Base-by-base conservation (phyloP, 106 monocot species). In the Platanthera zijinensis region DNA sequence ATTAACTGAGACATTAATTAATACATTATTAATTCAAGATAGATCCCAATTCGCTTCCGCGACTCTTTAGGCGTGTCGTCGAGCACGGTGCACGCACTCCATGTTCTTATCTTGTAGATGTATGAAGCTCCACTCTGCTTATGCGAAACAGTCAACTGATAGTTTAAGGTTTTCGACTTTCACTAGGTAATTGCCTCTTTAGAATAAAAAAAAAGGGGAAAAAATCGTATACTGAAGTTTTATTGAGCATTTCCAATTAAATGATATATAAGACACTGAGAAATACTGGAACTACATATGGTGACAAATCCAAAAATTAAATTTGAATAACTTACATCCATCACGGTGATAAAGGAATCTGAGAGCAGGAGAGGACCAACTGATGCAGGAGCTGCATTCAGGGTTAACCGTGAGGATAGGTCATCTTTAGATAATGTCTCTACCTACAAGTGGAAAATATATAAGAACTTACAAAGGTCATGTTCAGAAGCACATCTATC, bases 311-410 rank as follows among this genome's bases (percentile, higher is more conserved):
- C 50, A 49, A 72, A n/a, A n/a, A n/a, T n/a, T n/a, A 72, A 72
- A 9, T 70, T 2, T 25, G 54, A 46, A 11, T 32, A 13, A 84
- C 96, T 54, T 94, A 97, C 97, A 86, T 97, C 97, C 97, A 97
- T 97, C 73, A 97, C 85, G 48, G 97, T 97, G 83, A 97, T 88
- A 54, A 79, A 77, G 70, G 97, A 86, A 90, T 97, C 97, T 62
- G 91, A 82, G 46, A 97, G 84, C 54, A 88, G 70, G 4, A 97
- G 86, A 47, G 94, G 73, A 52, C 94, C 97, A 83, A 97, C 91
- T 63, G 89, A 80, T 75, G 82, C 86, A 74, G 82, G 83, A 85
- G 83, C 83, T 5, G 82, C 82, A 84, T 89, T 94, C 77, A 94
- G 84, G 13, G 83, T 85, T 83, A 97, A 86, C 77, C 93, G 86